phyloP scores from a whole-genome alignment of 2,329 filamentous ascomycete species.

The Alternaria postmessia region DNA sequence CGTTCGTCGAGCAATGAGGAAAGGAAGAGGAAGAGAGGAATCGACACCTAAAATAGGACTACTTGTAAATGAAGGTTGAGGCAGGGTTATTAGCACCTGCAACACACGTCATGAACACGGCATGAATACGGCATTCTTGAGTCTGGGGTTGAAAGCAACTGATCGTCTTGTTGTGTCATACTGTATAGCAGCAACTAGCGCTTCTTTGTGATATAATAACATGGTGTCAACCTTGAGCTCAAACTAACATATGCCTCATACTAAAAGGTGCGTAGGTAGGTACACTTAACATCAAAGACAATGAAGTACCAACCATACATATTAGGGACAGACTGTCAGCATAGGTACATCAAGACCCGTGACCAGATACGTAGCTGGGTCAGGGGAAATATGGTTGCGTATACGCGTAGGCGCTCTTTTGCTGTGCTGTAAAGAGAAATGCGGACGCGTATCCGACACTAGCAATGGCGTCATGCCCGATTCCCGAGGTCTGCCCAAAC shows the following conservation, averaged over 20 bases:
- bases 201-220: background rate
- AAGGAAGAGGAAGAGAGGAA: background rate
- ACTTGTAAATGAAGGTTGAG: too few species aligned
- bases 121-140: background rate
- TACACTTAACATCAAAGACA: background rate
- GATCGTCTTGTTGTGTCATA: background rate
- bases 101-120: background rate
- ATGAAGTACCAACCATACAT: too few species aligned
- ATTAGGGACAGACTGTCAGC: too few species aligned
- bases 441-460: too few species aligned
- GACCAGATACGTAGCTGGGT: too few species aligned
- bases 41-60: background rate
- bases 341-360: too few species aligned
- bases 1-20: background rate
- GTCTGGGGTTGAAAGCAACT: background rate
- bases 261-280: background rate
- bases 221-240: background rate
- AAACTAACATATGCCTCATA: background rate
- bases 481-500: too few species aligned
- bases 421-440: too few species aligned
- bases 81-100: background rate
- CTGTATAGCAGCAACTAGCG: background rate
- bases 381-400: too few species aligned
- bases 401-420: too few species aligned
- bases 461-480: too few species aligned